Percentiles rank a stretch among this genome's conserved stretches.
Evolutionary conservation across 2,329 filamentous ascomycete species (phyloP).

Genomic region (Beauveria asiatica): DNA sequence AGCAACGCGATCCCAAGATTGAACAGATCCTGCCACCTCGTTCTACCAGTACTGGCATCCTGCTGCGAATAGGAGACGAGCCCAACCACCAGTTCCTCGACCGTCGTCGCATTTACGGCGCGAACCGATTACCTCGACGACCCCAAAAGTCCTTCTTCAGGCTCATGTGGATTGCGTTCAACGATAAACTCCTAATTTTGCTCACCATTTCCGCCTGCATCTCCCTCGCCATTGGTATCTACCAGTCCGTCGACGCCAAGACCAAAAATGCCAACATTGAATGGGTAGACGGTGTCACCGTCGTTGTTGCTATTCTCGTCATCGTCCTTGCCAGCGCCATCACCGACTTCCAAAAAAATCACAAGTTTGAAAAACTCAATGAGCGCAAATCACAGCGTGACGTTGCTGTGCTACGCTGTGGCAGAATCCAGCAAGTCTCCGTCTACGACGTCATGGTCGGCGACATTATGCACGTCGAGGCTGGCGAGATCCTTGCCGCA

Average conservation of each 20-base stretch:
- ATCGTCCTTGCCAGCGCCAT: slow-evolving; percentile 69
- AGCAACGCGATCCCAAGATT: slow-evolving; percentile 20
- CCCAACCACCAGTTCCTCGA: slow-evolving; percentile 33
- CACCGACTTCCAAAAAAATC: slow-evolving; percentile 77
- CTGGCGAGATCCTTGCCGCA: slow-evolving; percentile 63
- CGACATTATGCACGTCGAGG: slow-evolving; percentile 64
- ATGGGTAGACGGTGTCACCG: slow-evolving; percentile 77
- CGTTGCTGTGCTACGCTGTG: slow-evolving; percentile 70
- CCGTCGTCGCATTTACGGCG: slow-evolving; percentile 60
- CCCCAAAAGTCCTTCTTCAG: slow-evolving; percentile 62
- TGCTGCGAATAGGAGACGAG: slow-evolving; percentile 22
- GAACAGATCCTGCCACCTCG: slow-evolving; percentile 12
- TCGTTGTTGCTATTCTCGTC: slow-evolving; percentile 66
- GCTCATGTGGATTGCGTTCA: slow-evolving; percentile 68
- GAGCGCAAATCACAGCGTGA: slow-evolving; percentile 68
- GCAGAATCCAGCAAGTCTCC: slow-evolving; percentile 58
- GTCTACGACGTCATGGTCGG: slow-evolving; percentile 65
- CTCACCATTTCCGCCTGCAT: slow-evolving; percentile 64
- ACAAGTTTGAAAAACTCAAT: slow-evolving; percentile 72
- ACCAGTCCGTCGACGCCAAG: slow-evolving; percentile 55
- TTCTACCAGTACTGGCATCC: slow-evolving; percentile 17
- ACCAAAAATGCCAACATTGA: slow-evolving; percentile 50
- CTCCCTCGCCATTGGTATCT: slow-evolving; percentile 65
- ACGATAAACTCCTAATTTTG: slow-evolving; percentile 70
- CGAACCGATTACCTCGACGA: slow-evolving; percentile 48